Percentiles rank a stretch among this genome's conserved stretches.
Evolutionary conservation across 768 basidiomycete species (phyloP).

Genomic region (Russula ochroleuca): DNA sequence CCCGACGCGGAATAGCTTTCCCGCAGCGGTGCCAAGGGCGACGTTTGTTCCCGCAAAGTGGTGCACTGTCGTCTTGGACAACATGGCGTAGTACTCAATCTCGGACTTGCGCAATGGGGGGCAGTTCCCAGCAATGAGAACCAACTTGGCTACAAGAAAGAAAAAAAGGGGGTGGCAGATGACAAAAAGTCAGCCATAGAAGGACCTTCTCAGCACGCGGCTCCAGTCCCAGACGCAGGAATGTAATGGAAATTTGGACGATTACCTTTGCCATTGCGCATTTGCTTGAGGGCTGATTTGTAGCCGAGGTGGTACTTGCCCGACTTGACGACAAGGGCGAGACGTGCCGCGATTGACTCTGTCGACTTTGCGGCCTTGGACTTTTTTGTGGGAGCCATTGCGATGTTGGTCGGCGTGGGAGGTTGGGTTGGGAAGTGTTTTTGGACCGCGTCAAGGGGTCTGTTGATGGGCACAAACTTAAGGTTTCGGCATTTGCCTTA

Average conservation of each 20-base stretch:
- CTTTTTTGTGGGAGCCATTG: slow-evolving; percentile 95
- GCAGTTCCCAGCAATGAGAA: slow-evolving; percentile 98
- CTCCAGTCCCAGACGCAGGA: slow-evolving; percentile 86
- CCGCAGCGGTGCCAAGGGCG: slow-evolving; percentile 96
- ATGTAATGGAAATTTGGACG: slow-evolving; percentile 39
- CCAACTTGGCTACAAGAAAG: slow-evolving; percentile 76
- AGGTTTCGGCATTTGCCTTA: slow-evolving; percentile 23
- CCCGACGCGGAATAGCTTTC: slow-evolving; percentile 99
- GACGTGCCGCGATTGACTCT: slow-evolving; percentile 89
- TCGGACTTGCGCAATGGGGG: slow-evolving; percentile 99
- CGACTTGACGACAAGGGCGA: slow-evolving; percentile 97
- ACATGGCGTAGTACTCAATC: slow-evolving; percentile 99
- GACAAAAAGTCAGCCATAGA: slow-evolving; percentile 51
- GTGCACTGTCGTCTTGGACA: slow-evolving; percentile 98
- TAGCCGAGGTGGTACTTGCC: slow-evolving; percentile 97
- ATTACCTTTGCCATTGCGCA: slow-evolving; percentile 94
- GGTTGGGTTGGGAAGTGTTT: neutral
- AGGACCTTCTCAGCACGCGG: slow-evolving; percentile 99
- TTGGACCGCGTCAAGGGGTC: neutral
- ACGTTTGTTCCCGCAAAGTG: slow-evolving; percentile 98
- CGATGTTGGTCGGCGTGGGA: slow-evolving; percentile 24
- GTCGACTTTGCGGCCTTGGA: slow-evolving; percentile 90
- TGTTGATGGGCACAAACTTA: neutral
- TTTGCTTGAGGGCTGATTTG: slow-evolving; percentile 97
- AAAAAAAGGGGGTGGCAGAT: slow-evolving; percentile 25